Evolutionary conservation across 2,329 filamentous ascomycete species (phyloP), one percentile per base, ranked within the genome.

Genomic region (Colletotrichum echinochloae): DNA sequence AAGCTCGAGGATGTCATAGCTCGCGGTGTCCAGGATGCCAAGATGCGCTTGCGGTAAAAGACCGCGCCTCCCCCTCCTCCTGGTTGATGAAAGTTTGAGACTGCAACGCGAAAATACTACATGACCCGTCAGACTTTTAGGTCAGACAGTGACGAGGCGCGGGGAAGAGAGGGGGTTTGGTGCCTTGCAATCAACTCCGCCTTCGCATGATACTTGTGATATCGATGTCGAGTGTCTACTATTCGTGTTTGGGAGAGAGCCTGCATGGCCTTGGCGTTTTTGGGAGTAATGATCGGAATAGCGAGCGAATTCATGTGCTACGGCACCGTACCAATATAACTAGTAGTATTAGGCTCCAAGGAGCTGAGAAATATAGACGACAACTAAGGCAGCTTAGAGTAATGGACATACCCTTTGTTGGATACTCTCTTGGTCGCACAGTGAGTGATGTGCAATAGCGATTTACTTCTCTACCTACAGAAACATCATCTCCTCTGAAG

Each of bases 1-100:
- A 87, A 86, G 73, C 81, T 97, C n/a, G 90, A 94, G 66, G 94
- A 97, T 72, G 90, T 98, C 59, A 86, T 97, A 73, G 89, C 88
- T 74, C 85, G 87, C 63, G 93, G 93, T 72, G 92, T 91, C 28
- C 88, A 92, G 75, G 94, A 97, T 80, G 88, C 91, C 76, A 94
- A 96, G 83, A 77, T 87, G 65, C 89, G 90, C 60, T 83, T 97
- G 78, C 87, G 89, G 80, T 94, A 89, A 78, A 76, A 54, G 3
- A 23, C 37, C 2, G 11, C n/a, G 26, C 23, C 46, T n/a, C n/a
- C n/a, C n/a, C n/a, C n/a, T n/a, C n/a, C n/a, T n/a, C 3, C 35
- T 35, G 18, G n/a, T n/a, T 26, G 7, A 20, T n/a, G 26, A 26
- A 48, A 49, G 14, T 41, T 65, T 35, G 35, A 28, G 44, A 54